A percentile compares a stretch with the other conserved stretches of the same genome.
Conservation (phyloP, 192 early-diverging fungal genomes). For the Coemansia sp. region DNA sequence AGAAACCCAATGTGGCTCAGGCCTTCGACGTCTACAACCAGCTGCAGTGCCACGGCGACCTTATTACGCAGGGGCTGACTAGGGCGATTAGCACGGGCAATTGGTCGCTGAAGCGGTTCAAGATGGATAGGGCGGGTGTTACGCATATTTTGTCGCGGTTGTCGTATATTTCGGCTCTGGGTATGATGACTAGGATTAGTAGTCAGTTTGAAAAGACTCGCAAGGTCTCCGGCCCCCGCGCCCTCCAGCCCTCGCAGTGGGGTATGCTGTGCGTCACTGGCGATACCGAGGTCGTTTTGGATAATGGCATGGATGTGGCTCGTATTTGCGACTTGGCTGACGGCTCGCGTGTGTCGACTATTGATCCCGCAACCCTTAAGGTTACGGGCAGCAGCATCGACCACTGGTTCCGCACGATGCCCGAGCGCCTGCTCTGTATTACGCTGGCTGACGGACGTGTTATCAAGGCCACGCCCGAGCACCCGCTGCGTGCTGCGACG, state of each 20-base stretch:
- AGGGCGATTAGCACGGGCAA: slow-evolving; percentile 96
- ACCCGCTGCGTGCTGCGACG: slow-evolving; percentile 26
- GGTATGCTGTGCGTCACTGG: slow-evolving; percentile 59
- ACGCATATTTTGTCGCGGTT: slow-evolving; percentile 93
- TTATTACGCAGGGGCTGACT: slow-evolving; percentile 89
- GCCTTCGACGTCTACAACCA: slow-evolving; percentile 95
- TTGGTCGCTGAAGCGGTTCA: slow-evolving; percentile 98
- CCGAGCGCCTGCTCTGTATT: slow-evolving; percentile 27
- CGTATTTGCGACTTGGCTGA: slow-evolving; percentile 32
- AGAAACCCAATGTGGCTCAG: slow-evolving; percentile 88
- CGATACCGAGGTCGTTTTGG: slow-evolving; percentile 32
- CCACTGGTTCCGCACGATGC: slow-evolving; percentile 22
- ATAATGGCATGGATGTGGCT: slow-evolving; percentile 34
- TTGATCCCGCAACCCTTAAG: slow-evolving; percentile 12
- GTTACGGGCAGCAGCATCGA: slow-evolving; percentile 19
- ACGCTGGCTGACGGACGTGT: slow-evolving; percentile 29
- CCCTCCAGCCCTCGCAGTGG: not conserved
- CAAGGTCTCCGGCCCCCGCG: slow-evolving; percentile 60
- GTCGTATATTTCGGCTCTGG: slow-evolving; percentile 90
- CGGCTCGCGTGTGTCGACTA: slow-evolving; percentile 25
- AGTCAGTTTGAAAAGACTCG: slow-evolving; percentile 99
- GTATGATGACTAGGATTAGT: slow-evolving; percentile 96
- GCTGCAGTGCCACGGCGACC: slow-evolving; percentile 92
- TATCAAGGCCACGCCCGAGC: slow-evolving; percentile 26
- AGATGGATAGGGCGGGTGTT: slow-evolving; percentile 97